Conservation (phyloP, 2,329 filamentous ascomycete genomes). For the Fusarium sp. region DNA sequence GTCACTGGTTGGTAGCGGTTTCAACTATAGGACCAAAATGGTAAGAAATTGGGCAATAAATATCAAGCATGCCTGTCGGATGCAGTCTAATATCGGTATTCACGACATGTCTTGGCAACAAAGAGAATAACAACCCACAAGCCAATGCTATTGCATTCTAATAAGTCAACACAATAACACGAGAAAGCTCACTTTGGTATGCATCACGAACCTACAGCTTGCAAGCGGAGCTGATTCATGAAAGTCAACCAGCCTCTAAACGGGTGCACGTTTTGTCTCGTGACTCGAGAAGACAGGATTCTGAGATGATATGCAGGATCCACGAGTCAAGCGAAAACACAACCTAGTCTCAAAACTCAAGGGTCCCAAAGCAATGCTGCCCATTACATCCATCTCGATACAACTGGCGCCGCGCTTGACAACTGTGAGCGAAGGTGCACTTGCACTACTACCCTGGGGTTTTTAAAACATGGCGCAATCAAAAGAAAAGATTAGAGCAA, state of each 20-base stretch:
- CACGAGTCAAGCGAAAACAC: slow-evolving; percentile 52
- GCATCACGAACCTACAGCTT: slow-evolving; percentile 9
- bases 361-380: slow-evolving; percentile 26
- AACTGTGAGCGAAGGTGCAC: not conserved
- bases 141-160: slow-evolving; percentile 11
- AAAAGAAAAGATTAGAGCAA: slow-evolving; percentile 7
- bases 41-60: not conserved
- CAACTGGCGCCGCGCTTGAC: slow-evolving; percentile 3
- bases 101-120: slow-evolving; percentile 38
- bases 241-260: slow-evolving; percentile 4
- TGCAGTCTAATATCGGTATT: slow-evolving; percentile 26
- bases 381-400: slow-evolving; percentile 20
- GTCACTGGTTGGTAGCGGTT: slow-evolving; percentile 7
- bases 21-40: not conserved
- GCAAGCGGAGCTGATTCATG: not conserved
- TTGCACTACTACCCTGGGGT: not conserved
- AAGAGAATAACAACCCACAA: not conserved
- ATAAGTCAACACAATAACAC: not conserved
- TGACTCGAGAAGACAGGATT: slow-evolving; percentile 45
- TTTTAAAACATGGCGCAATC: slow-evolving; percentile 2
- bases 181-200: slow-evolving; percentile 23
- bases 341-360: slow-evolving; percentile 32
- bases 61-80: slow-evolving; percentile 17
- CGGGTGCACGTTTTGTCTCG: slow-evolving; percentile 38
- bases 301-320: slow-evolving; percentile 52